Conservation (phyloP, 176 grass and related monocot species). For the Hyparrhenia diplandra region DNA sequence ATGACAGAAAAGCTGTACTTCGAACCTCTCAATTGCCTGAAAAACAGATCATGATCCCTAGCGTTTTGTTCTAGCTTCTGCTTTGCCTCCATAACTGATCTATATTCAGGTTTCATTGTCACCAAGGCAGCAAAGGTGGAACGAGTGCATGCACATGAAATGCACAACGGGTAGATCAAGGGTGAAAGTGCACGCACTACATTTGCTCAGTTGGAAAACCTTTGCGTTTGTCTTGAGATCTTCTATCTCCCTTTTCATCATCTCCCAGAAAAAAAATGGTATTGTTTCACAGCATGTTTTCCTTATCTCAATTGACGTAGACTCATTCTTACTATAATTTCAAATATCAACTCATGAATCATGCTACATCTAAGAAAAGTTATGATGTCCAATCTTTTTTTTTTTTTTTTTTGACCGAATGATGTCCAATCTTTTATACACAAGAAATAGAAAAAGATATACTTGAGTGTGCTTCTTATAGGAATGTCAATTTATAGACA, state of each 20-base stretch:
- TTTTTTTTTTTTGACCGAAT: too few species aligned
- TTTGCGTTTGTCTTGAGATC: constrained; percentile 88
- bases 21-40: constrained; percentile 73
- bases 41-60: constrained; percentile 83
- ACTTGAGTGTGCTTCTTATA: neutral
- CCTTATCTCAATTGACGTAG: neutral
- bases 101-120: constrained; percentile 87
- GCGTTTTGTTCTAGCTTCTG: constrained; percentile 83
- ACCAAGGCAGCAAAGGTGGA: constrained; percentile 71
- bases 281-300: neutral
- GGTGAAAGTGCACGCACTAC: constrained; percentile 86
- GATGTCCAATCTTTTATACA: neutral
- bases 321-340: constrained; percentile 6
- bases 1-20: constrained; percentile 88
- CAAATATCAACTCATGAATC: constrained; percentile 4
- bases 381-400: neutral
- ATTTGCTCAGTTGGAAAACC: constrained; percentile 97
- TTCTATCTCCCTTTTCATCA: constrained; percentile 86
- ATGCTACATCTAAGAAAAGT: neutral
- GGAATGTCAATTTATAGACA: neutral
- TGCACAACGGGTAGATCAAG: constrained; percentile 87
- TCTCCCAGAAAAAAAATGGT: constrained; percentile 52
- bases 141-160: constrained; percentile 90
- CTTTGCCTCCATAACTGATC: constrained; percentile 72
- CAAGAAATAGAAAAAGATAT: neutral